phyloP scores from a whole-genome alignment of 345 rosid species.

The Ricinus communis region DNA sequence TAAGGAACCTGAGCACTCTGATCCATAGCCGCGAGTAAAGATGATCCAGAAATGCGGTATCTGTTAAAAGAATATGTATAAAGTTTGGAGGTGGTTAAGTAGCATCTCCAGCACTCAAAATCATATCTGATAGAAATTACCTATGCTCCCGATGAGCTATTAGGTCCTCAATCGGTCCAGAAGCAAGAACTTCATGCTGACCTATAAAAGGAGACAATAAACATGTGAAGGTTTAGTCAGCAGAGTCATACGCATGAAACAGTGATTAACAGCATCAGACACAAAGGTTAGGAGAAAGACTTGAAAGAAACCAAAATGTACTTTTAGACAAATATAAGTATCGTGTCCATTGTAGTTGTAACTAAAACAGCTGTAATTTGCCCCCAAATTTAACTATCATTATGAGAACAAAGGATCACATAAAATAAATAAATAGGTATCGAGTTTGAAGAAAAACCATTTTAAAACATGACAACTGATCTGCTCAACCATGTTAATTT shows the following conservation, averaged over 20 bases:
- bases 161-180: constrained; percentile 97
- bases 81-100: constrained; percentile 20
- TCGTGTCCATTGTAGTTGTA: background rate
- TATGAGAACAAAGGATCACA: no score
- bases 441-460: background rate
- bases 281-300: constrained; percentile 1
- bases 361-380: background rate
- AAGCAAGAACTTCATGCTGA: constrained; percentile 98
- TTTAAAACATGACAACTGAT: background rate
- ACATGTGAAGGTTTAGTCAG: background rate
- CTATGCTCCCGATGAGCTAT: constrained; percentile 99
- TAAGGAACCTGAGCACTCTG: constrained; percentile 87
- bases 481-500: background rate
- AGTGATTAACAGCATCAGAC: background rate
- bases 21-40: constrained; percentile 96
- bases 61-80: constrained; percentile 43
- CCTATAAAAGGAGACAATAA: constrained; percentile 42
- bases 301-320: background rate
- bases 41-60: constrained; percentile 96
- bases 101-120: constrained; percentile 4
- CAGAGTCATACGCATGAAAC: background rate
- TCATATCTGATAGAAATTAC: constrained; percentile 33
- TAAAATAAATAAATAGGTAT: background rate
- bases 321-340: background rate
- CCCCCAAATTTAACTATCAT: background rate